phyloP scores from a whole-genome alignment of 176 grass and related monocot species.

The Zoysia japonica region DNA sequence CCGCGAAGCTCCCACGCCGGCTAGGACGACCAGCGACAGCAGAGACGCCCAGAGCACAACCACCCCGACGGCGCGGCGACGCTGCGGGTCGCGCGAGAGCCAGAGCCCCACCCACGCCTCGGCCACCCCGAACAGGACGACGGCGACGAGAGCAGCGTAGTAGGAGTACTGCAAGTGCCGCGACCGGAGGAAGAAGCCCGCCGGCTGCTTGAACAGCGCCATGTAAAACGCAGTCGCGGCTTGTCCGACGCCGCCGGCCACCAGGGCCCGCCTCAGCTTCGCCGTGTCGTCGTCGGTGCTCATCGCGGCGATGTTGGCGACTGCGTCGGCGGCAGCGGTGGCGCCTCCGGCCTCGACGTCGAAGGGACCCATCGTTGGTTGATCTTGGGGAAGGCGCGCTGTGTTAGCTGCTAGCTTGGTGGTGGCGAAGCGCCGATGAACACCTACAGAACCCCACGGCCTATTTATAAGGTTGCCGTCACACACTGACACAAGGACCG shows the following conservation, averaged over 20 bases:
- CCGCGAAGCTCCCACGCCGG: not conserved
- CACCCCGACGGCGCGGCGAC: not conserved
- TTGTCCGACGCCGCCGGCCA: conserved; percentile 21
- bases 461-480: not conserved
- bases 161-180: not conserved
- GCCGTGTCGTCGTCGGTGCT: not conserved
- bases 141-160: not conserved
- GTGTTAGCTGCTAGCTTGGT: not conserved
- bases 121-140: not conserved
- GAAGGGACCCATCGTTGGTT: not conserved
- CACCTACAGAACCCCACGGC: not conserved
- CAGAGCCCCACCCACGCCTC: conserved; percentile 39
- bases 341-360: conserved; percentile 12
- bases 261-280: conserved; percentile 10
- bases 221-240: conserved; percentile 27
- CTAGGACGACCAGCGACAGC: conserved; percentile 10
- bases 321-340: not conserved
- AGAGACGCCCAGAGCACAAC: conserved; percentile 23
- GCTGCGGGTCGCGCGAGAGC: conserved; percentile 16
- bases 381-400: not conserved
- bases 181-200: not conserved
- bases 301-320: not conserved
- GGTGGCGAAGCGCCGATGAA: not conserved
- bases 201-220: conserved; percentile 26
- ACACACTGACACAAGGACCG: not conserved